A percentile compares a stretch with the other conserved stretches of the same genome.
Evolutionary conservation across 331 rosid genomes (phyloP).

Genomic region (Malus hybrid): DNA sequence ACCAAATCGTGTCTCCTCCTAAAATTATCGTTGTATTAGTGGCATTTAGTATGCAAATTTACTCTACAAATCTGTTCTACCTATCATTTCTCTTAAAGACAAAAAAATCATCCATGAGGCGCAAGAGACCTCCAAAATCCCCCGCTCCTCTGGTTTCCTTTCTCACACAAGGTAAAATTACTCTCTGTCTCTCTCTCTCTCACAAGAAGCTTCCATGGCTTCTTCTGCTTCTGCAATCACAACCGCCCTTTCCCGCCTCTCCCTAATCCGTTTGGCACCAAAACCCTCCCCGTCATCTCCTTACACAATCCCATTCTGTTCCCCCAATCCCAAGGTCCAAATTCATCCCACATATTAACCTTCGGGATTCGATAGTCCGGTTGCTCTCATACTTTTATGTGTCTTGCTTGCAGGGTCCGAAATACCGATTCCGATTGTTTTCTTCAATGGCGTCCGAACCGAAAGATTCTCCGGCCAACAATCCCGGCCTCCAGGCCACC

Average conservation of each 20-base stretch:
- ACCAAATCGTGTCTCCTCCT: too few relatives aligned
- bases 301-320: slow-evolving; percentile 21
- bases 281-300: slow-evolving; percentile 9
- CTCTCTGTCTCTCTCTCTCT: not conserved
- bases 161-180: slow-evolving; percentile 9
- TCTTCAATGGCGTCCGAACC: slow-evolving; percentile 78
- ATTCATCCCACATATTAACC: not conserved
- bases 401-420: slow-evolving; percentile 30
- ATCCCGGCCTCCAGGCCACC: slow-evolving; percentile 65
- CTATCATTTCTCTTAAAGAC: too few relatives aligned
- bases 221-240: slow-evolving; percentile 26
- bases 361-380: not conserved
- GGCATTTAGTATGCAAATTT: too few relatives aligned
- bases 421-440: slow-evolving; percentile 30
- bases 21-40: too few relatives aligned
- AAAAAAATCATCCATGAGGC: too few relatives aligned
- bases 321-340: slow-evolving; percentile 40
- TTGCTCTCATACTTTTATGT: not conserved
- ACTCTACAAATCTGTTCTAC: too few relatives aligned
- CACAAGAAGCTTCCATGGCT: slow-evolving; percentile 34
- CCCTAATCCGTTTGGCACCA: slow-evolving; percentile 35
- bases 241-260: slow-evolving; percentile 26
- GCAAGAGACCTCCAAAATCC: too few relatives aligned
- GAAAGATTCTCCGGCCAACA: slow-evolving; percentile 60
- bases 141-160: not conserved